A percentile compares a stretch with the other conserved stretches of the same genome.
Evolutionary conservation across 1,284 basidiomycete species (phyloP).

Genomic region (Ustilago esculenta): DNA sequence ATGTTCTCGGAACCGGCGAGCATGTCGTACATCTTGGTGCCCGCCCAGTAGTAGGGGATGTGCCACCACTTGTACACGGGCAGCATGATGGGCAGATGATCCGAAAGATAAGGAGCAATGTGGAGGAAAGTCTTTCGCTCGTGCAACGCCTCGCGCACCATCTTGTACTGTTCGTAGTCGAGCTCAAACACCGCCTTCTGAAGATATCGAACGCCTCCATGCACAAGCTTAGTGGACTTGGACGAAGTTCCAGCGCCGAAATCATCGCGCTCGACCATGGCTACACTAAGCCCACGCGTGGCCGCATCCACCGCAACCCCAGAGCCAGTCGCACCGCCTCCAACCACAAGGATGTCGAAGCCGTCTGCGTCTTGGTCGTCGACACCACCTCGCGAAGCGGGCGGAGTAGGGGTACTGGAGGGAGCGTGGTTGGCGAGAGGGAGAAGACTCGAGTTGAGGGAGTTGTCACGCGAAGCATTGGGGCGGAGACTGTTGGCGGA

Average conservation of each 20-base stretch:
- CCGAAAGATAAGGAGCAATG: constrained; percentile 91
- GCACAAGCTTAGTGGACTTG: constrained; percentile 96
- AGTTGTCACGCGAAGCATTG: constrained; percentile 38
- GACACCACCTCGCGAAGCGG: constrained; percentile 46
- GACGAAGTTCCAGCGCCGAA: constrained; percentile 90
- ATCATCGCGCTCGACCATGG: constrained; percentile 91
- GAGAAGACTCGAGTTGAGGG: constrained; percentile 48
- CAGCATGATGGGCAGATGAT: constrained; percentile 93
- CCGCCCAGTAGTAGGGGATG: constrained; percentile 92
- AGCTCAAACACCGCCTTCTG: constrained; percentile 96
- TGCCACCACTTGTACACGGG: constrained; percentile 93
- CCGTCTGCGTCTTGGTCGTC: constrained; percentile 56
- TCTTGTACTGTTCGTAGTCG: constrained; percentile 87
- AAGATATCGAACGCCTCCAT: constrained; percentile 95
- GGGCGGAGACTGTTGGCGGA: constrained; percentile 58
- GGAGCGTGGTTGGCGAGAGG: constrained; percentile 45
- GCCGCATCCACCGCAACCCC: constrained; percentile 94
- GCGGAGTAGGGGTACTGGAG: constrained; percentile 59
- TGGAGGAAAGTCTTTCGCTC: constrained; percentile 93
- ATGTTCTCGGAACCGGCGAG: constrained; percentile 96
- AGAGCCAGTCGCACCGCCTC: constrained; percentile 89
- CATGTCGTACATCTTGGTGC: constrained; percentile 96
- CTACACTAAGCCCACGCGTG: constrained; percentile 88
- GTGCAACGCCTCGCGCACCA: constrained; percentile 90
- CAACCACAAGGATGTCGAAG: constrained; percentile 82